These are phyloP conservation scores for Chytridium lagenaria DNA, from an alignment of 371 early-diverging fungal genomes.

Conservation along the genomic window DNA sequence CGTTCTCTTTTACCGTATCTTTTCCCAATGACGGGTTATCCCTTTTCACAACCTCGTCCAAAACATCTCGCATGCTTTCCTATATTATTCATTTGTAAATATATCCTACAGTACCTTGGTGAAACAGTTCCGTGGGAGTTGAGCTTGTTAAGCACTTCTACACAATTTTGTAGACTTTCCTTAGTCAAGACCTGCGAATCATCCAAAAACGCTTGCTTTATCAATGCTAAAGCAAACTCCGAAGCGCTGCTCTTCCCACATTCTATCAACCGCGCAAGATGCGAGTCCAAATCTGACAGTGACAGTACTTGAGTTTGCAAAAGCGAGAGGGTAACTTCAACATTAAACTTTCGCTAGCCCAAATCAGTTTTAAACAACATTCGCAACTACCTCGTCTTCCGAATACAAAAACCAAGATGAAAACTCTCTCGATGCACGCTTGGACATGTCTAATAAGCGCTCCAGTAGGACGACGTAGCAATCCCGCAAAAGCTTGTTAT, in stretches of 20 bases:
- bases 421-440: constrained; percentile 80
- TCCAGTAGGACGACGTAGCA: constrained; percentile 82
- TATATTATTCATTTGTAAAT: not conserved
- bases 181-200: constrained; percentile 67
- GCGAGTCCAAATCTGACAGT: constrained; percentile 83
- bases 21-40: constrained; percentile 42
- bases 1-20: constrained; percentile 47
- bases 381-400: constrained; percentile 75
- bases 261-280: constrained; percentile 83
- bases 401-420: constrained; percentile 91
- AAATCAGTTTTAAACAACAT: constrained; percentile 2
- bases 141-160: constrained; percentile 64
- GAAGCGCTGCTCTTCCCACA: constrained; percentile 68
- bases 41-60: not conserved
- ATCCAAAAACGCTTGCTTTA: constrained; percentile 72
- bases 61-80: not conserved
- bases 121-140: not conserved
- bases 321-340: constrained; percentile 81
- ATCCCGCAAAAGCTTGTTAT: constrained; percentile 76
- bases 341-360: constrained; percentile 76
- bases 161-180: constrained; percentile 75
- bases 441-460: constrained; percentile 65
- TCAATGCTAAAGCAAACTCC: constrained; percentile 80
- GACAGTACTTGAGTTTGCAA: constrained; percentile 79
- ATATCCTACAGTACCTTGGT: not conserved